These are phyloP conservation scores for Leccinum obscurum DNA, from an alignment of 768 basidiomycete genomes.

Conservation along the genomic window DNA sequence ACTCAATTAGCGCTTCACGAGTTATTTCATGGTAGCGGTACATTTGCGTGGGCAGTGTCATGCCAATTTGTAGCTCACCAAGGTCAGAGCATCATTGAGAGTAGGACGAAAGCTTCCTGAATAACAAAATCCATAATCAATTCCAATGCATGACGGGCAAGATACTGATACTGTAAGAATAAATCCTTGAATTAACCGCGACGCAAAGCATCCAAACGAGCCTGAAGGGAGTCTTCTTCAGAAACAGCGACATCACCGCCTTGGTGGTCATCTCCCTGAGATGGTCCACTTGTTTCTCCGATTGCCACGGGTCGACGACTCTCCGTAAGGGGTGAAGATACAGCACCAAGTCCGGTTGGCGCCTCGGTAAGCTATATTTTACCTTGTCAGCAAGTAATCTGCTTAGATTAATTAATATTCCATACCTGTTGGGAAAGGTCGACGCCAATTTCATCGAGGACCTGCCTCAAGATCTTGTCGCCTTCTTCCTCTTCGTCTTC, in stretches of 20 bases:
- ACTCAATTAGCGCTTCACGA: neutral
- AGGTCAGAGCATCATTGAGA: neutral
- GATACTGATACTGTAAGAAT: constrained; percentile 2
- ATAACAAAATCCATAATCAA: constrained; percentile 6
- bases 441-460: constrained; percentile 96
- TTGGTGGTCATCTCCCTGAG: constrained; percentile 39
- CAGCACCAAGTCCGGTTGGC: constrained; percentile 67
- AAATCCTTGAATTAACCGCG: constrained; percentile 46
- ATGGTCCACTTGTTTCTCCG: constrained; percentile 52
- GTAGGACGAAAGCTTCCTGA: constrained; percentile 5
- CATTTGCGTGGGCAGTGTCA: neutral
- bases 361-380: constrained; percentile 72
- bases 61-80: neutral
- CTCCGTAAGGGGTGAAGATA: constrained; percentile 60
- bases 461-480: constrained; percentile 93
- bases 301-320: constrained; percentile 81
- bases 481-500: constrained; percentile 97
- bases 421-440: constrained; percentile 80
- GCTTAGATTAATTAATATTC: neutral
- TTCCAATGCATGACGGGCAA: constrained; percentile 11
- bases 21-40: too few relatives aligned
- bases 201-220: constrained; percentile 86
- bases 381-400: constrained; percentile 11
- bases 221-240: constrained; percentile 94
- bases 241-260: constrained; percentile 46